phyloP scores from a whole-genome alignment of 2,329 filamentous ascomycete species.

The Paecilomyces fulvus region DNA sequence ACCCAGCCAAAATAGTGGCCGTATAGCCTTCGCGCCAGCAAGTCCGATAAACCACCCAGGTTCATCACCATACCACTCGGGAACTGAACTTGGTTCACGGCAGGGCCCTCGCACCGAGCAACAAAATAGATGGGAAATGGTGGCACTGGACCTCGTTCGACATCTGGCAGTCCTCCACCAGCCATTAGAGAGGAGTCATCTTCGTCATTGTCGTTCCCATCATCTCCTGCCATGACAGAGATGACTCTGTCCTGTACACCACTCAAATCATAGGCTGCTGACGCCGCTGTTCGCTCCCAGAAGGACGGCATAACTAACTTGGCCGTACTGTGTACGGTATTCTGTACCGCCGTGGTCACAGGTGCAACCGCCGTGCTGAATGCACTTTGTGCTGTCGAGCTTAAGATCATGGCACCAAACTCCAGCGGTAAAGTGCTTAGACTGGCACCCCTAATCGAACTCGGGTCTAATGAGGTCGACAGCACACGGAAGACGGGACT shows the following conservation, averaged over 20 bases:
- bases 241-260: neutral
- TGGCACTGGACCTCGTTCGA: constrained; percentile 23
- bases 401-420: constrained; percentile 42
- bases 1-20: constrained; percentile 62
- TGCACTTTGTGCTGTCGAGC: constrained; percentile 34
- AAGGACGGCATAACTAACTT: neutral
- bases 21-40: constrained; percentile 45
- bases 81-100: constrained; percentile 32
- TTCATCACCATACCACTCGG: constrained; percentile 48
- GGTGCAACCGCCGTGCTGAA: constrained; percentile 17
- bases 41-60: constrained; percentile 44
- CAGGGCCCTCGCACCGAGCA: constrained; percentile 43
- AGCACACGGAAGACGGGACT: constrained; percentile 63
- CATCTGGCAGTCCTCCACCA: constrained; percentile 17
- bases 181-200: constrained; percentile 25
- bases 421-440: constrained; percentile 58
- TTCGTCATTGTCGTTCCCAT: constrained; percentile 31
- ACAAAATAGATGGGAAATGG: constrained; percentile 32
- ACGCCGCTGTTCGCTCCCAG: neutral
- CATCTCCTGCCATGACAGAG: constrained; percentile 14
- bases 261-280: neutral
- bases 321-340: constrained; percentile 10
- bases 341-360: constrained; percentile 17
- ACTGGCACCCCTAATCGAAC: constrained; percentile 57
- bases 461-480: constrained; percentile 54